phyloP scores from a whole-genome alignment of 345 rosid genomes.

The Populus euphratica region DNA sequence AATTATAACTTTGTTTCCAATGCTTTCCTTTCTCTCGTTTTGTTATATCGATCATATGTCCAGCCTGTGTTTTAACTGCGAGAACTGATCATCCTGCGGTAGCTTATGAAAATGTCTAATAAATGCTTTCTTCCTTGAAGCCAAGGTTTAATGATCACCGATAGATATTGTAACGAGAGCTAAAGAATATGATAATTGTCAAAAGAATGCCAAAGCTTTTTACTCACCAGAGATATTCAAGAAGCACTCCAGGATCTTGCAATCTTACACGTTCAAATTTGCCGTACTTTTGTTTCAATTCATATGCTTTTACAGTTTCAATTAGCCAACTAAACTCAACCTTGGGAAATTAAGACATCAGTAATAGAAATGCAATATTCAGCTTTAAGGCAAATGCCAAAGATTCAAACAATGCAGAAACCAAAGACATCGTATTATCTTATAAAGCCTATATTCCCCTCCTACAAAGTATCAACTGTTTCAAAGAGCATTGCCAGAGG shows the following conservation, averaged over 20 bases:
- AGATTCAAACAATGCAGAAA: neutral
- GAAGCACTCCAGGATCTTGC: neutral
- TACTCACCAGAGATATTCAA: neutral
- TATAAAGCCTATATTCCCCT: neutral
- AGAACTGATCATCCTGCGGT: conserved; percentile 13
- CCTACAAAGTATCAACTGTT: neutral
- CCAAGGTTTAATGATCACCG: neutral
- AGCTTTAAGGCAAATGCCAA: neutral
- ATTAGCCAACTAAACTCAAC: neutral
- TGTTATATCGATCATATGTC: conserved; percentile 4
- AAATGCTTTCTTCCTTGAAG: neutral
- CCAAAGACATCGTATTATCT: neutral
- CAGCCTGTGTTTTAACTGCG: conserved; percentile 6
- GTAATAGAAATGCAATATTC: neutral
- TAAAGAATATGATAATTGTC: neutral
- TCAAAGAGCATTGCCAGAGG: neutral
- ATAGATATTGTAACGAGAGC: neutral
- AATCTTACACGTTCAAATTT: neutral
- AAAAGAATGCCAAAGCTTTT: neutral
- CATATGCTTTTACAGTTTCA: neutral
- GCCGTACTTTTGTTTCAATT: neutral
- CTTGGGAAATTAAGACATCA: neutral
- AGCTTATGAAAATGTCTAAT: neutral
- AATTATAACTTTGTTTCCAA: conserved; percentile 14
- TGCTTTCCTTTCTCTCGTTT: conserved; percentile 10